A percentile compares a stretch with the other conserved stretches of the same genome.
phyloP scores from a whole-genome alignment of 2,329 filamentous ascomycete species.

The Diaporthe sp. region DNA sequence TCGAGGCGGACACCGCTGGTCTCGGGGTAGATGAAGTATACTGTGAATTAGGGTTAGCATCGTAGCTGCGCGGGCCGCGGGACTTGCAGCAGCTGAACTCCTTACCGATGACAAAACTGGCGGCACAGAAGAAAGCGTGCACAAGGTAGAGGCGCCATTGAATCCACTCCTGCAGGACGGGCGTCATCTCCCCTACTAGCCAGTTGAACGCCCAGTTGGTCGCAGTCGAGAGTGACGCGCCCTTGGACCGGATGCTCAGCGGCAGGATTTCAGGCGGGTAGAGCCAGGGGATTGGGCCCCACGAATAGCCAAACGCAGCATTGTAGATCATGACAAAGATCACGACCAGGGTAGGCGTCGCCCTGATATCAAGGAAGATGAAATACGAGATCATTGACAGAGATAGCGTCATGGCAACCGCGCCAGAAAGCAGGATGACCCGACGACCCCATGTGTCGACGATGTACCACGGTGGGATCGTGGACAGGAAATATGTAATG shows the following conservation, averaged over 20 bases:
- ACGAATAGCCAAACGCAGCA: conserved; percentile 92
- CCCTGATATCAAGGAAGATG: conserved; percentile 85
- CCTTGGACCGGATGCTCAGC: conserved; percentile 96
- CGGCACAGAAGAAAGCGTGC: conserved; percentile 96
- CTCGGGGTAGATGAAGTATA: conserved; percentile 98
- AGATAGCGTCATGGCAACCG: conserved; percentile 89
- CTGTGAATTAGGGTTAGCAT: conserved; percentile 61
- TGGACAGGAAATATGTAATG: conserved; percentile 89
- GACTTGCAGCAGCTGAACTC: conserved; percentile 44
- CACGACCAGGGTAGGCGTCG: conserved; percentile 88
- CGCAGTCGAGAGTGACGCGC: conserved; percentile 94
- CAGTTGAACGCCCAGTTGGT: conserved; percentile 99
- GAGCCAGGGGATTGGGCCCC: conserved; percentile 98
- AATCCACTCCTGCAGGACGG: conserved; percentile 91
- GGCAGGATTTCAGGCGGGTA: conserved; percentile 99
- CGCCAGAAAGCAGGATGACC: conserved; percentile 89
- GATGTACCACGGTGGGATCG: conserved; percentile 96
- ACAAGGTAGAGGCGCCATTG: conserved; percentile 94
- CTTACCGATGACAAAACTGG: conserved; percentile 96
- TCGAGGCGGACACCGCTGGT: conserved; percentile 95
- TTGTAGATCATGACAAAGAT: conserved; percentile 99
- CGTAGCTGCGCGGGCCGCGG: not conserved
- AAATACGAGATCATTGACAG: conserved; percentile 95
- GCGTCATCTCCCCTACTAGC: conserved; percentile 95
- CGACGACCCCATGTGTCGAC: conserved; percentile 94